Percentiles rank a stretch among this genome's conserved stretches.
These are phyloP conservation scores for Lipomyces sp. DNA, from an alignment of 805 yeast genomes.

Conservation along the genomic window DNA sequence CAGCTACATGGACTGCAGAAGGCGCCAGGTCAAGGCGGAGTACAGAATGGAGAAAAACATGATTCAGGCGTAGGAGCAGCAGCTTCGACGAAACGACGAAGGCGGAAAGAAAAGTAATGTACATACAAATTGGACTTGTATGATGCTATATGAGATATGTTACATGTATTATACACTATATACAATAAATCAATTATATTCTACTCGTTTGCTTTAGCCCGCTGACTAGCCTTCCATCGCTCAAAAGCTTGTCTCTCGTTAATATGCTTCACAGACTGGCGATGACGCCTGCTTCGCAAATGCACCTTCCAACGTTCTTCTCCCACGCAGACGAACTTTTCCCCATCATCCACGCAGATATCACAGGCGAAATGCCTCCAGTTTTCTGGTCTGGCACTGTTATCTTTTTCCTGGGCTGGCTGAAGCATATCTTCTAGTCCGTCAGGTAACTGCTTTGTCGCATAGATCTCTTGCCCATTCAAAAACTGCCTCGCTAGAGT, in stretches of 20 bases:
- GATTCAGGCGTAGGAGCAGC: constrained; percentile 12
- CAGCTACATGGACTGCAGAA: neutral
- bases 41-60: constrained; percentile 6
- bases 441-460: constrained; percentile 42
- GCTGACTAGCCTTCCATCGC: constrained; percentile 33
- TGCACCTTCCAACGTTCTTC: constrained; percentile 73
- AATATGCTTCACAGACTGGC: constrained; percentile 38
- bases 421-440: constrained; percentile 10
- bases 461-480: constrained; percentile 15
- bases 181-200: neutral
- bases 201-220: constrained; percentile 3
- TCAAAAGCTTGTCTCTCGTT: constrained; percentile 36
- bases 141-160: neutral
- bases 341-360: constrained; percentile 62
- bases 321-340: constrained; percentile 71
- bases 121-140: constrained; percentile 9
- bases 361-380: constrained; percentile 78
- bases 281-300: constrained; percentile 63
- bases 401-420: constrained; percentile 11
- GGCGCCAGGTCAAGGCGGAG: neutral
- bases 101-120: constrained; percentile 20
- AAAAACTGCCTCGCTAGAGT: constrained; percentile 54
- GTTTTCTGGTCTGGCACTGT: constrained; percentile 40
- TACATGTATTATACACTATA: neutral
- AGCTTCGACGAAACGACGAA: constrained; percentile 18